A percentile compares a stretch with the other conserved stretches of the same genome.
These are phyloP conservation scores for Phytopythium aichiense DNA, from an alignment of 352 stramenopile species.

Conservation along the genomic window DNA sequence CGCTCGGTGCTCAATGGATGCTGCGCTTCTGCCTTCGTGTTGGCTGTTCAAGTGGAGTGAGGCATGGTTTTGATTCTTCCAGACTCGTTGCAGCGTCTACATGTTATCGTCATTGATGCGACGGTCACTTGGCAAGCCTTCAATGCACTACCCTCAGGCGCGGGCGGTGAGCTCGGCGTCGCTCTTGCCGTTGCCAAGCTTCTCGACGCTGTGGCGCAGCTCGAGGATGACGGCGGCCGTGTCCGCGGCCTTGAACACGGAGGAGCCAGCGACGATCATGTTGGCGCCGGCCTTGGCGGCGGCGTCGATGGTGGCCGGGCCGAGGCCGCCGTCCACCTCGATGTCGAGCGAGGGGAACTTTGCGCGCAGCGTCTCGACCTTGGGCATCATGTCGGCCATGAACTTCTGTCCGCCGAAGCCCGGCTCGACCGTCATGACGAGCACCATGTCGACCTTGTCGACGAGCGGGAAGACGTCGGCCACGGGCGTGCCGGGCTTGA, in stretches of 20 bases:
- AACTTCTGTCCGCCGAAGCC: constrained; percentile 97
- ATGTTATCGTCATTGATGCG: neutral
- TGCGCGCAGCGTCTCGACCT: constrained; percentile 87
- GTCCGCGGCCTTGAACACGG: constrained; percentile 87
- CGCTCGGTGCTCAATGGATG: neutral
- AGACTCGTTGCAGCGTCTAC: neutral
- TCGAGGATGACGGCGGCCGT: constrained; percentile 67
- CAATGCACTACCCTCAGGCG: neutral
- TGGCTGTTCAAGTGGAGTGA: constrained; percentile 18
- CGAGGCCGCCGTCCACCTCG: constrained; percentile 96
- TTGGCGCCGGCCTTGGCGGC: constrained; percentile 95
- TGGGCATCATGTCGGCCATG: constrained; percentile 95
- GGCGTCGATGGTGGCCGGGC: constrained; percentile 90
- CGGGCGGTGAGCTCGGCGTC: constrained; percentile 43
- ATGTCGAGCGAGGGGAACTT: constrained; percentile 95
- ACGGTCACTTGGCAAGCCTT: too few species aligned
- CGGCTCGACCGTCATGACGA: constrained; percentile 98
- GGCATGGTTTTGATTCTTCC: neutral
- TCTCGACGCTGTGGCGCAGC: constrained; percentile 84
- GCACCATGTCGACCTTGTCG: constrained; percentile 92
- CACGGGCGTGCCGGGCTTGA: constrained; percentile 94
- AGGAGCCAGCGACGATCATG: constrained; percentile 96
- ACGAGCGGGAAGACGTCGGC: constrained; percentile 83
- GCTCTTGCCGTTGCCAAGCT: constrained; percentile 68
- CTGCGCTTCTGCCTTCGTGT: constrained; percentile 15